Conservation (phyloP, 495 filamentous ascomycete species). For the Aspergillus incahuasiensis region DNA sequence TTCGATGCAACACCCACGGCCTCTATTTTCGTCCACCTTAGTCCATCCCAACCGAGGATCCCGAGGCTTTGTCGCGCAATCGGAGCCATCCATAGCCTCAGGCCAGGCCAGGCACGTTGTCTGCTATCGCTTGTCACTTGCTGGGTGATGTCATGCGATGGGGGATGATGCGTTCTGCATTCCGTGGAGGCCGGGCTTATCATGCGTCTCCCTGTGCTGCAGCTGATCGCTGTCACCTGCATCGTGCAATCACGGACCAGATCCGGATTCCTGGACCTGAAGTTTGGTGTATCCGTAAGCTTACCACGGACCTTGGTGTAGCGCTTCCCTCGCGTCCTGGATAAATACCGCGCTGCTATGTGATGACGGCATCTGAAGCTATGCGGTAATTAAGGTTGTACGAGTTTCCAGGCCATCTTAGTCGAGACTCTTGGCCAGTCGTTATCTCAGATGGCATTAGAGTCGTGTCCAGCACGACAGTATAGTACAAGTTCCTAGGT, state of each 20-base stretch:
- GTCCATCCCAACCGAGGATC: neutral
- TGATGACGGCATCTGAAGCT: neutral
- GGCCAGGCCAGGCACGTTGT: slow-evolving; percentile 14
- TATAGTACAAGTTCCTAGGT: neutral
- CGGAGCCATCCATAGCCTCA: slow-evolving; percentile 13
- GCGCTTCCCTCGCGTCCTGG: neutral
- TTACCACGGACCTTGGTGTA: neutral
- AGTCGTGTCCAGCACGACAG: slow-evolving; percentile 20
- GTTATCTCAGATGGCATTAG: neutral
- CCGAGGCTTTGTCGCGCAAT: neutral
- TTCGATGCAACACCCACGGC: neutral
- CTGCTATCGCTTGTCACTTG: slow-evolving; percentile 8
- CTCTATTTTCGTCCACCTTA: neutral
- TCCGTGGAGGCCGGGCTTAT: neutral
- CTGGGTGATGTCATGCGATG: slow-evolving; percentile 9
- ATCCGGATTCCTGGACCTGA: neutral
- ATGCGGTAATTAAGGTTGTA: no score
- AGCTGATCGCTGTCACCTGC: slow-evolving; percentile 2
- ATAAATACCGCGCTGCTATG: neutral
- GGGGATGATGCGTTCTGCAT: slow-evolving; percentile 2
- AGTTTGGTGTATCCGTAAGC: neutral
- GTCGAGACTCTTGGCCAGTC: neutral
- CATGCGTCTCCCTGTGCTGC: neutral
- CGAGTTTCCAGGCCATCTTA: neutral
- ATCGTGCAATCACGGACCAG: neutral